Evolutionary conservation across 129 eudicot genomes (phyloP).

Genomic region (Escallonia herrerae): DNA sequence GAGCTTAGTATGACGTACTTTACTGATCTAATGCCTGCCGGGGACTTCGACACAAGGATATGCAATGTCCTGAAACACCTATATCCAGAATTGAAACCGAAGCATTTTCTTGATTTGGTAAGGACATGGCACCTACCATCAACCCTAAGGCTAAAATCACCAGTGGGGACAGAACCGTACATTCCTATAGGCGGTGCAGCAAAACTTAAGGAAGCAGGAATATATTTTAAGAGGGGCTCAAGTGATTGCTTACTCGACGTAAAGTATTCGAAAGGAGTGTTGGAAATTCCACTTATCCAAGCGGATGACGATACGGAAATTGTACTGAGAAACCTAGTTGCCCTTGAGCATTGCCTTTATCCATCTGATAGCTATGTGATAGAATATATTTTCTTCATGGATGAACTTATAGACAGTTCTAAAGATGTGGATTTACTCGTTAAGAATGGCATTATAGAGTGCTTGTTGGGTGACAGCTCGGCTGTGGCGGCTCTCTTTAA

Average conservation of each 20-base stretch:
- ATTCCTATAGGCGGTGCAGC: background rate
- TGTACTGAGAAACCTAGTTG: slow-evolving; percentile 11
- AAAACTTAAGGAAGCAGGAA: slow-evolving; percentile 11
- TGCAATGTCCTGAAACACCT: background rate
- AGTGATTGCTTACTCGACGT: slow-evolving; percentile 4
- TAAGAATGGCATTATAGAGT: slow-evolving; percentile 9
- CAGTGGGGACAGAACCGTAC: background rate
- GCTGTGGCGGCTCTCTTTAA: slow-evolving; percentile 11
- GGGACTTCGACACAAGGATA: background rate
- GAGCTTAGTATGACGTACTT: background rate
- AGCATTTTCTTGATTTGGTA: slow-evolving; percentile 4
- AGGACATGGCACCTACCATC: slow-evolving; percentile 11
- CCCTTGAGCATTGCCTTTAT: slow-evolving; percentile 9
- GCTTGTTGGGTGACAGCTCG: slow-evolving; percentile 1
- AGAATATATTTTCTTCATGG: slow-evolving; percentile 15
- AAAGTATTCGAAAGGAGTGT: slow-evolving; percentile 6
- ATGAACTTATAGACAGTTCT: slow-evolving; percentile 4
- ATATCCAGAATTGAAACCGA: background rate
- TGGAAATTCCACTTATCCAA: slow-evolving; percentile 8
- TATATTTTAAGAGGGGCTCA: background rate
- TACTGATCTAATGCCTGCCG: background rate
- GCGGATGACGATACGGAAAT: slow-evolving; percentile 1
- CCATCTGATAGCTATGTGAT: slow-evolving; percentile 2
- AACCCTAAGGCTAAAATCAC: background rate
- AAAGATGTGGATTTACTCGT: slow-evolving; percentile 18